Evolutionary conservation across 371 early-diverging fungal genomes (phyloP), one percentile per base, ranked within the genome.

Genomic region (Apophysomyces elegans): DNA sequence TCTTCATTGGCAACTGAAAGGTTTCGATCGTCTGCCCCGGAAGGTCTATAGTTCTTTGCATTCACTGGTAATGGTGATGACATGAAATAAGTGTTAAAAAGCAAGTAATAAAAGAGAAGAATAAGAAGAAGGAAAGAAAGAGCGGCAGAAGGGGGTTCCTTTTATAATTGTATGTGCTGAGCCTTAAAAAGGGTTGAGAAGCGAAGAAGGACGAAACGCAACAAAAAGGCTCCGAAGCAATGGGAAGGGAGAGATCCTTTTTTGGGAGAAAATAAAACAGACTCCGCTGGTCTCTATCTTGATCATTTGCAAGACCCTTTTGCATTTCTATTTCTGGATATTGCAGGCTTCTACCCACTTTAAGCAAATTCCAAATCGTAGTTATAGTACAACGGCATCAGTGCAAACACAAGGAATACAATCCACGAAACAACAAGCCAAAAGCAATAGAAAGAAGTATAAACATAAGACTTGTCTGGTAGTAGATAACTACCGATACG

Each of bases 1-100:
- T 43, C 43, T 37, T 62, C 63, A 18, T 59, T 44, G 21, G 45
- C 59, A 36, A 12, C 26, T 18, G 50, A 37, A 38, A 37, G 38
- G 6, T 36, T 37, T 4, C 64, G 64, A 37, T 37, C 47, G 26
- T 72, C 63, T 26, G 61, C 59, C 7, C 58, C 64, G 44, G 69
- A 41, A 11, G 41, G 63, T 35, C 61, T 68, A 44, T 76, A 80
- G 14, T 75, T 67, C 46, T 80, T 80, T 41, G 81, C 81, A 68
- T 80, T 80, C 64, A 75, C 81, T 62, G 81, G 81, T 62, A 80
- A 80, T 67, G 81, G 78, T 35, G 81, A 80, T 63, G 75, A 71
- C 81, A 80, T 80, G 11, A 32, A 32, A 9, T 9, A 37, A 11
- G 63, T 21, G 50, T n/a, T 1, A 18, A 37, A 38, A 64, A 61